phyloP scores from a whole-genome alignment of 2,329 filamentous ascomycete species.

The Diaporthe citri region DNA sequence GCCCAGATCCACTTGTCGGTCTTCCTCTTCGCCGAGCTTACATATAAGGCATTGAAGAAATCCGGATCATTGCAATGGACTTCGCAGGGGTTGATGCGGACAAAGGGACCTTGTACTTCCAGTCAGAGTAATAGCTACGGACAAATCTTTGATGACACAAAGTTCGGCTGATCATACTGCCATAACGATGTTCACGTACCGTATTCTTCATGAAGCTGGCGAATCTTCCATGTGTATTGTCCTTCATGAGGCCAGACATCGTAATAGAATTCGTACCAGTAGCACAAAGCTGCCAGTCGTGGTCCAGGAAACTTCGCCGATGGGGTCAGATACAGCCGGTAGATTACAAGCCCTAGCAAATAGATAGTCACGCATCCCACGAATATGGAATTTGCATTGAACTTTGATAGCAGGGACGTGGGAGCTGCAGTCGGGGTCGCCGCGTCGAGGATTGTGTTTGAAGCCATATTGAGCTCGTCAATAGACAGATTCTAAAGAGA shows the following conservation, averaged over 20 bases:
- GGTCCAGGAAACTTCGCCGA: slow-evolving; percentile 11
- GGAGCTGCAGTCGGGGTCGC: no score
- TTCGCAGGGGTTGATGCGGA: slow-evolving; percentile 25
- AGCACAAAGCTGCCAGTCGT: neutral
- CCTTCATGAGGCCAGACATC: slow-evolving; percentile 21
- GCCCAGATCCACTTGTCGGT: slow-evolving; percentile 23
- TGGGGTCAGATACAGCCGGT: slow-evolving; percentile 2
- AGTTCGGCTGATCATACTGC: no score
- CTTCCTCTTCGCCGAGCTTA: slow-evolving; percentile 6
- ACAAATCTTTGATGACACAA: neutral
- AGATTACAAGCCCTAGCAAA: neutral
- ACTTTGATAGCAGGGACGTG: neutral
- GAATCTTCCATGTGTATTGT: slow-evolving; percentile 18
- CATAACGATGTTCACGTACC: neutral
- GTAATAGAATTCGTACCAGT: slow-evolving; percentile 27
- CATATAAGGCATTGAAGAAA: slow-evolving; percentile 13
- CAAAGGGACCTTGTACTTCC: neutral
- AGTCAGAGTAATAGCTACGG: neutral
- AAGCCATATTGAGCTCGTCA: neutral
- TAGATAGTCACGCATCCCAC: neutral
- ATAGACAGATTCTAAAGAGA: neutral
- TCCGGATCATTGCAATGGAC: slow-evolving; percentile 20
- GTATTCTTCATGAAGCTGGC: neutral
- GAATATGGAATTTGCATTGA: neutral
- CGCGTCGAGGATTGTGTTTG: neutral